phyloP scores from a whole-genome alignment of 1,284 basidiomycete species.

The Fomitopsis schrenkii region DNA sequence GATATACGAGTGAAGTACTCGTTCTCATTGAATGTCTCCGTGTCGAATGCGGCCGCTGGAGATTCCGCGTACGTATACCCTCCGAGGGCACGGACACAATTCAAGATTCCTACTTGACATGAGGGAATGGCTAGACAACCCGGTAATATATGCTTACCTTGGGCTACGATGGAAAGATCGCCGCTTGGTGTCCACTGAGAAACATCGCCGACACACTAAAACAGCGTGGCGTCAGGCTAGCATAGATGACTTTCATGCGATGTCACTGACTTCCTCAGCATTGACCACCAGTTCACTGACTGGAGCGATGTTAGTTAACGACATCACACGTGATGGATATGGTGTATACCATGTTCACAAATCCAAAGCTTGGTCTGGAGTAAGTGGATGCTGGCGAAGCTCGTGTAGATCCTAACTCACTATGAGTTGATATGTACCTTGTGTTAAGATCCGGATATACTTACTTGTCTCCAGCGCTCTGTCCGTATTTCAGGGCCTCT shows the following conservation, averaged over 20 bases:
- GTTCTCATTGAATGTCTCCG: slow-evolving; percentile 52
- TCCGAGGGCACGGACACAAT: slow-evolving; percentile 57
- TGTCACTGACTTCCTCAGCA: slow-evolving; percentile 54
- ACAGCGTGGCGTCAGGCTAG: background rate
- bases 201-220: slow-evolving; percentile 52
- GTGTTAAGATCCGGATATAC: slow-evolving; percentile 25
- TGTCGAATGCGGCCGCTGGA: slow-evolving; percentile 53
- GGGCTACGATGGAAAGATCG: slow-evolving; percentile 50
- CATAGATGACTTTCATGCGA: background rate
- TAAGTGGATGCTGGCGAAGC: slow-evolving; percentile 52
- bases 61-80: slow-evolving; percentile 50
- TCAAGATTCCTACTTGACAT: slow-evolving; percentile 41
- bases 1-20: slow-evolving; percentile 45
- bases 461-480: slow-evolving; percentile 64
- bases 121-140: background rate
- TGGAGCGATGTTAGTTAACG: slow-evolving; percentile 21
- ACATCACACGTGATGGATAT: background rate
- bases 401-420: slow-evolving; percentile 49
- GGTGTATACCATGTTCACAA: slow-evolving; percentile 55
- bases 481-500: slow-evolving; percentile 59
- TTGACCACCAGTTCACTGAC: slow-evolving; percentile 54
- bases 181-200: slow-evolving; percentile 50
- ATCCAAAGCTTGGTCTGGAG: slow-evolving; percentile 52
- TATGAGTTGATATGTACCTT: background rate
- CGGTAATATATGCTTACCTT: slow-evolving; percentile 33